These are phyloP conservation scores for Candida schatavii DNA, from an alignment of 805 yeast species.

Conservation along the genomic window DNA sequence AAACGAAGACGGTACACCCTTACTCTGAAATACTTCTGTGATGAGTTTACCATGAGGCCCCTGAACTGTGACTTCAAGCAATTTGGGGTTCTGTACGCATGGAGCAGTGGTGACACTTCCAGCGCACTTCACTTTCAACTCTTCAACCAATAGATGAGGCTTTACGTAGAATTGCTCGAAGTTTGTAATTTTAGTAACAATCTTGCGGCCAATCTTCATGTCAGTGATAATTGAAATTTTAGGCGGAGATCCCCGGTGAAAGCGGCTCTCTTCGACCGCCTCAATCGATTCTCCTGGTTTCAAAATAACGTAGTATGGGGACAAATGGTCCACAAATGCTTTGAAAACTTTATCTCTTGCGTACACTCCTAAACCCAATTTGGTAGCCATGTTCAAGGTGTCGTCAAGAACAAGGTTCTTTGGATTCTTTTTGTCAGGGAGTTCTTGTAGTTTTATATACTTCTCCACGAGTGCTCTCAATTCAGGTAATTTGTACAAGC, in stretches of 20 bases:
- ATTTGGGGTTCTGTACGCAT: constrained; percentile 51
- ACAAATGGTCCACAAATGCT: constrained; percentile 45
- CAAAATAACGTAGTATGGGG: constrained; percentile 49
- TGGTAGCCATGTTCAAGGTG: constrained; percentile 43
- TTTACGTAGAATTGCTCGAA: constrained; percentile 67
- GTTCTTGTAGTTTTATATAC: constrained; percentile 53
- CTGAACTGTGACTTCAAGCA: constrained; percentile 77
- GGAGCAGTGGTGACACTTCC: constrained; percentile 80
- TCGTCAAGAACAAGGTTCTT: constrained; percentile 57
- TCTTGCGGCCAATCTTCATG: constrained; percentile 76
- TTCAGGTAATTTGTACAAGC: constrained; percentile 52
- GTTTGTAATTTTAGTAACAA: constrained; percentile 69
- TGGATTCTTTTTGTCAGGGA: constrained; percentile 53
- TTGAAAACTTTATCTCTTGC: constrained; percentile 46
- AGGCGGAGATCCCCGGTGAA: constrained; percentile 67
- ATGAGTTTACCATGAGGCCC: constrained; percentile 78
- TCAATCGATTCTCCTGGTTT: constrained; percentile 40
- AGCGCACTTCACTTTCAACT: constrained; percentile 75
- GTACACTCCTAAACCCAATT: constrained; percentile 22
- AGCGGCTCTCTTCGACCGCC: constrained; percentile 23
- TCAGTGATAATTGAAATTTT: constrained; percentile 65
- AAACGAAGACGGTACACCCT: constrained; percentile 67
- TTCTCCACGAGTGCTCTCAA: constrained; percentile 49
- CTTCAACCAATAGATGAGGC: constrained; percentile 62
- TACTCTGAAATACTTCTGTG: constrained; percentile 51